Percentiles rank a stretch among this genome's conserved stretches.
Conservation (phyloP, 805 yeast species). For the Yarrowia divulgata region DNA sequence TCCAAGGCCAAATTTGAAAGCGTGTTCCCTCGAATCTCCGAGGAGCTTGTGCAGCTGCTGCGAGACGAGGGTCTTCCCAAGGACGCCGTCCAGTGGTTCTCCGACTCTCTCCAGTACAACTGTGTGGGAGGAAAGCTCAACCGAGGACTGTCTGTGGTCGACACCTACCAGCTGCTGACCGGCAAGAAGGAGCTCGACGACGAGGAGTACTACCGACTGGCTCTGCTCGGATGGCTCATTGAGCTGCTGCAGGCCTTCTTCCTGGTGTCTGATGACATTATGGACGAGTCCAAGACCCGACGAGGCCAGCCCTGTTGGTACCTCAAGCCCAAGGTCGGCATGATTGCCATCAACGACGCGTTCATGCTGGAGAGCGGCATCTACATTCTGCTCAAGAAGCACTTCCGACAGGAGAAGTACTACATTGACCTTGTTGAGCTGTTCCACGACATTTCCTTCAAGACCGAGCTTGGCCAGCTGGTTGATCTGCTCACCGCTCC, state of each 20-base stretch:
- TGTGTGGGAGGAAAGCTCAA: conserved; percentile 96
- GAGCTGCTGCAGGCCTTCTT: conserved; percentile 83
- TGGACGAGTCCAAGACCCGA: conserved; percentile 96
- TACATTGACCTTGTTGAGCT: conserved; percentile 90
- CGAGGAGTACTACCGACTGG: conserved; percentile 81
- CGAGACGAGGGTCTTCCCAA: conserved; percentile 77
- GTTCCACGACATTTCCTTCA: conserved; percentile 97
- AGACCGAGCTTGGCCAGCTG: conserved; percentile 96
- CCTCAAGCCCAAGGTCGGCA: conserved; percentile 75
- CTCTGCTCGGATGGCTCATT: conserved; percentile 93
- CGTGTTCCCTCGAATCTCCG: conserved; percentile 78
- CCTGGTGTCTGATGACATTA: conserved; percentile 97
- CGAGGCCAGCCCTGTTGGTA: conserved; percentile 99
- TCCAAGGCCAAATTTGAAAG: conserved; percentile 50
- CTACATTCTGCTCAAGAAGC: conserved; percentile 84
- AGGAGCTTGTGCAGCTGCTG: conserved; percentile 71
- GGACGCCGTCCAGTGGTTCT: conserved; percentile 88
- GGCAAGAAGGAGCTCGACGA: conserved; percentile 65
- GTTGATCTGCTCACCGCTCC: conserved; percentile 97
- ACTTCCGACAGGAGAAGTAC: conserved; percentile 81
- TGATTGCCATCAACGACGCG: conserved; percentile 95
- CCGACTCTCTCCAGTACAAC: conserved; percentile 73
- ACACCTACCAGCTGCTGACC: conserved; percentile 83
- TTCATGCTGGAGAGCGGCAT: conserved; percentile 96
- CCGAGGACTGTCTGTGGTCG: conserved; percentile 95